Evolutionary conservation across 345 rosid genomes (phyloP), one percentile per base, ranked within the genome.

Genomic region (Euclidium syriacum): DNA sequence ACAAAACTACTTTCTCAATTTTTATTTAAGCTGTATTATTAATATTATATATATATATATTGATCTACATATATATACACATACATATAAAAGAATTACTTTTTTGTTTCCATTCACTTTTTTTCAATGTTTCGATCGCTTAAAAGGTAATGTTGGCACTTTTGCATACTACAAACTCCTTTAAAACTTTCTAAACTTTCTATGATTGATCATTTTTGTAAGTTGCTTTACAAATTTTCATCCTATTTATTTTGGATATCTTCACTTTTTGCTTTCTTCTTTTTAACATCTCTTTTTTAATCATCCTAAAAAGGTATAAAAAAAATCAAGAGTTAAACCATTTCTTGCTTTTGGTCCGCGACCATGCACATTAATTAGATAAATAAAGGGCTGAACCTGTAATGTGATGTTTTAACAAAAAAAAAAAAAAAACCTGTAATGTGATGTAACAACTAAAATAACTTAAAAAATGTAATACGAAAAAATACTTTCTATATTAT

Each of bases 141-240:
- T 43, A 52, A 56, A 60, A 53, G 61, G 42, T 18, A 18, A 62
- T 54, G 74, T 62, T 70, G 63, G 68, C 29, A 27, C 57, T 70
- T 70, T 70, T 70, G 68, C 29, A 47, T 54, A 62, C 62, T 53
- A 53, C 43, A 36, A 70, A 52, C 23, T 36, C 33, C 59, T 36
- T 53, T 41, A 2, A 52, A 44, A 16, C 64, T 53, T 62, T 70
- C 46, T 3, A 52, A 44, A 16, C 64, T 53, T 62, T 70, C 46
- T 36, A 44, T 62, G 58, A 47, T 39, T 54, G 54, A 27, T 34
- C 39, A 53, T 36, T 44, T n/a, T 70, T 22, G 64, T 46, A 38
- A 23, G 17, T 46, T 61, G 42, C 74, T 62, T 70, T 70, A 16
- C 19, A 32, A 33, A 26, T 17, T 35, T 35, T 34, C 29, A 24